Evolutionary conservation across 345 rosid genomes (phyloP).

Genomic region (Aquilaria malaccensis): DNA sequence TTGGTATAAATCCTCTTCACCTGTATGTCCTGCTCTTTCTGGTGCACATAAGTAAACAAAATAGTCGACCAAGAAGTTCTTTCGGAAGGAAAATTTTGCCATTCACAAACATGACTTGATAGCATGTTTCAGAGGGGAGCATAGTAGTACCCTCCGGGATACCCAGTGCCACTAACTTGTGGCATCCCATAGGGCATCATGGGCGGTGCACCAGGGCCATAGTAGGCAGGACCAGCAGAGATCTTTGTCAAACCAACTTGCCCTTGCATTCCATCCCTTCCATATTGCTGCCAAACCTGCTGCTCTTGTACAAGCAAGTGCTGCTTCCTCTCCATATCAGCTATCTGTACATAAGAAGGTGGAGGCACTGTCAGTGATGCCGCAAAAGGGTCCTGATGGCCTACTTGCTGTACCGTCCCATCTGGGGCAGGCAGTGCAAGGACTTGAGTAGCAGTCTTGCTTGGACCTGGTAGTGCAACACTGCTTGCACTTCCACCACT

Average conservation of each 20-base stretch:
- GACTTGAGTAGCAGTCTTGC: constrained; percentile 38
- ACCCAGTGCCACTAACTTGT: constrained; percentile 34
- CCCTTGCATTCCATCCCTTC: constrained; percentile 66
- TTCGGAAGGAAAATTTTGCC: background rate
- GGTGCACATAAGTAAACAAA: too few species aligned
- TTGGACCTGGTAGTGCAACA: constrained; percentile 55
- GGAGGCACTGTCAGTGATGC: constrained; percentile 60
- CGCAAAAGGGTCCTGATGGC: constrained; percentile 62
- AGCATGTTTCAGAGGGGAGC: constrained; percentile 19
- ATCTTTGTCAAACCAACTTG: constrained; percentile 50
- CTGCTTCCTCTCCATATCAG: constrained; percentile 78
- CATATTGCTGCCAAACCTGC: constrained; percentile 60
- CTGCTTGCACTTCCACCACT: constrained; percentile 89
- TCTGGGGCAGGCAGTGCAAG: constrained; percentile 79
- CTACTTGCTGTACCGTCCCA: constrained; percentile 50
- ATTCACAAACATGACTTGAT: background rate
- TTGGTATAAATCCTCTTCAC: too few species aligned
- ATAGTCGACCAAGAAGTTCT: too few species aligned
- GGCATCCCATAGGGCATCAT: constrained; percentile 57
- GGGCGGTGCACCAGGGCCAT: constrained; percentile 24
- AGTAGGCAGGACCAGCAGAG: constrained; percentile 26
- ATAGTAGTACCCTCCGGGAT: constrained; percentile 44
- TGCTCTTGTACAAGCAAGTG: constrained; percentile 62
- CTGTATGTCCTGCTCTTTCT: too few species aligned
- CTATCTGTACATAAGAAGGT: constrained; percentile 74